phyloP scores from a whole-genome alignment of 345 rosid species.

The Linum tenue region DNA sequence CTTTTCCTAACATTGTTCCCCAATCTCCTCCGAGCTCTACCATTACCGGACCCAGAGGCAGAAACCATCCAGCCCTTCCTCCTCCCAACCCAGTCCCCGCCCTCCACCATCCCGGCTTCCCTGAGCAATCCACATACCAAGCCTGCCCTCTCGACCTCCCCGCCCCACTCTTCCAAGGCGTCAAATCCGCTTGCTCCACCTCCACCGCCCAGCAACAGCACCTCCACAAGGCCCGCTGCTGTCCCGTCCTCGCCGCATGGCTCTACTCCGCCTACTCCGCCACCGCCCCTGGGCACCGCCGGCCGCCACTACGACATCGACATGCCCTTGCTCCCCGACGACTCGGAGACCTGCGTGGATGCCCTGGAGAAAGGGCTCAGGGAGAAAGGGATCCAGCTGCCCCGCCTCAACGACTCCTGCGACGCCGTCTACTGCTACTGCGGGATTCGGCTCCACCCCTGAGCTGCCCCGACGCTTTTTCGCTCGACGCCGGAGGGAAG shows the following conservation, averaged over 20 bases:
- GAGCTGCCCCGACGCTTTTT: slow-evolving; percentile 65
- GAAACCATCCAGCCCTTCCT: slow-evolving; percentile 32
- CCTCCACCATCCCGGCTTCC: slow-evolving; percentile 90
- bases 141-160: slow-evolving; percentile 69
- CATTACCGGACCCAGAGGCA: slow-evolving; percentile 39
- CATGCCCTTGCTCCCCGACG: slow-evolving; percentile 82
- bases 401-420: slow-evolving; percentile 66
- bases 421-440: slow-evolving; percentile 83
- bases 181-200: slow-evolving; percentile 48
- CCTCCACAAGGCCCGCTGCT: slow-evolving; percentile 57
- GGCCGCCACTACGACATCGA: slow-evolving; percentile 30
- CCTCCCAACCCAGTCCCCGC: slow-evolving; percentile 36
- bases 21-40: slow-evolving; percentile 16
- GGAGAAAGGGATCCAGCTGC: slow-evolving; percentile 52
- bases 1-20: too few species aligned
- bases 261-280: slow-evolving; percentile 77
- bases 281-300: slow-evolving; percentile 33
- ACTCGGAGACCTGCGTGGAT: slow-evolving; percentile 88
- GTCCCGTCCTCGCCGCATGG: slow-evolving; percentile 89
- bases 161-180: slow-evolving; percentile 49
- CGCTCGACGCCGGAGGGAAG: slow-evolving; percentile 34
- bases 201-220: slow-evolving; percentile 6
- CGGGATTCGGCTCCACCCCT: slow-evolving; percentile 73
- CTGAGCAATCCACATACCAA: slow-evolving; percentile 64
- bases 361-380: slow-evolving; percentile 59